These are phyloP conservation scores for Priceomyces melissophilus DNA, from an alignment of 805 yeast species.

Conservation along the genomic window DNA sequence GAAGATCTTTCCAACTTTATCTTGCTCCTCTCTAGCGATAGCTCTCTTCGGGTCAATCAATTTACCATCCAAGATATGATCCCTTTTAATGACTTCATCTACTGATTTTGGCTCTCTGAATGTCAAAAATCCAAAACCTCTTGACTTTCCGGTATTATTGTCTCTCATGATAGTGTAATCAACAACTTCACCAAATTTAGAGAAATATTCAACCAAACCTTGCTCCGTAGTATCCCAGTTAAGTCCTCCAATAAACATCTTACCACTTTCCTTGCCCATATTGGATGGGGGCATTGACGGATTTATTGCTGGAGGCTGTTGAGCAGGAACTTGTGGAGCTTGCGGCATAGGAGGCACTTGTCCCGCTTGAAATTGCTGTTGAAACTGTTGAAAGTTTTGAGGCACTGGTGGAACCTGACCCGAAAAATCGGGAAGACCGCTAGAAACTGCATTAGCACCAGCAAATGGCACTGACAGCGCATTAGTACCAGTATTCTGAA, in stretches of 20 bases:
- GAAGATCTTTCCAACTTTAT: slow-evolving; percentile 91
- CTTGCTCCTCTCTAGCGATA: slow-evolving; percentile 95
- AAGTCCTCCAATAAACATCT: slow-evolving; percentile 94
- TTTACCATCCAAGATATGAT: slow-evolving; percentile 91
- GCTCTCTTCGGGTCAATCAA: slow-evolving; percentile 97
- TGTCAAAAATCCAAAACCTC: slow-evolving; percentile 94
- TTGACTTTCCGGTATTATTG: slow-evolving; percentile 75
- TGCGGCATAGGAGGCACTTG: slow-evolving; percentile 5
- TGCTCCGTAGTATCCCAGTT: slow-evolving; percentile 98
- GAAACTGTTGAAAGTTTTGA: slow-evolving; percentile 7
- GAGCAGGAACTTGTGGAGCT: slow-evolving; percentile 9
- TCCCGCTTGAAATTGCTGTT: slow-evolving; percentile 2
- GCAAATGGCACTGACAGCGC: not conserved
- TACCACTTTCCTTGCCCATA: slow-evolving; percentile 64
- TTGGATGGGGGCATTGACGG: slow-evolving; percentile 23
- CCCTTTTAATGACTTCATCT: slow-evolving; percentile 78
- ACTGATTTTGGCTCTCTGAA: slow-evolving; percentile 80
- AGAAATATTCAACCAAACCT: slow-evolving; percentile 73
- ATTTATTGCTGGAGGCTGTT: slow-evolving; percentile 10
- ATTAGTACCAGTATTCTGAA: not conserved
- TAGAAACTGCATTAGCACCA: not conserved
- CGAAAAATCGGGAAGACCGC: slow-evolving; percentile 1
- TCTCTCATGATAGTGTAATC: slow-evolving; percentile 95
- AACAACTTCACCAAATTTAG: slow-evolving; percentile 82
- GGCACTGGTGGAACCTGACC: slow-evolving; percentile 9